Evolutionary conservation across 768 basidiomycete species (phyloP).

Genomic region (Polyporus arcularius): DNA sequence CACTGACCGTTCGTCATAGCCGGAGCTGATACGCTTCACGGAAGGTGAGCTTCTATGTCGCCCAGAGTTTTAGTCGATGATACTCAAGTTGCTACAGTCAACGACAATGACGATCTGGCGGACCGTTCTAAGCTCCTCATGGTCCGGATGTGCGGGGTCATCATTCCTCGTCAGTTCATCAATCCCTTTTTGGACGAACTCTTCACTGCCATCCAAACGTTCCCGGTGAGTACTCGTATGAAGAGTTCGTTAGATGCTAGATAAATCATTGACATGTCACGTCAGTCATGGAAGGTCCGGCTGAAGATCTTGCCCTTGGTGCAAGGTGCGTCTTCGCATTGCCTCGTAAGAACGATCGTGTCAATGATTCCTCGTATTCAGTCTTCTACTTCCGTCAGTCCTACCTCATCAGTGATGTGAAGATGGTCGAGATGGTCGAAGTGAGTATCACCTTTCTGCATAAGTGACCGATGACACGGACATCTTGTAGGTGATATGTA

Average conservation of each 20-base stretch:
- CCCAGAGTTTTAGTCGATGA: neutral
- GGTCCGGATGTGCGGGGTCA: conserved; percentile 84
- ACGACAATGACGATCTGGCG: conserved; percentile 73
- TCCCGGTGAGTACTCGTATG: conserved; percentile 54
- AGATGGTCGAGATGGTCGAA: conserved; percentile 80
- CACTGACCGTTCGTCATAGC: conserved; percentile 39
- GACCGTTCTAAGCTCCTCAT: conserved; percentile 67
- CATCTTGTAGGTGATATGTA: conserved; percentile 61
- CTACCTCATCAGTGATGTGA: conserved; percentile 74
- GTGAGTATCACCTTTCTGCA: conserved; percentile 36
- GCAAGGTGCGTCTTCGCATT: conserved; percentile 48
- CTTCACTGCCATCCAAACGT: conserved; percentile 74
- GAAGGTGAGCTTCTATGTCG: conserved; percentile 48
- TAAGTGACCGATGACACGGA: neutral
- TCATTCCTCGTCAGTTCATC: conserved; percentile 70
- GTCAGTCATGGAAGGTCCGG: conserved; percentile 84
- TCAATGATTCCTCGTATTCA: conserved; percentile 25
- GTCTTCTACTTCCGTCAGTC: conserved; percentile 90
- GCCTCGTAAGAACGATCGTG: neutral
- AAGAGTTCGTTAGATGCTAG: neutral
- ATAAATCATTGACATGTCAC: conserved; percentile 1
- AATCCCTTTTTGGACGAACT: conserved; percentile 69
- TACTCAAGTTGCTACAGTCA: conserved; percentile 42
- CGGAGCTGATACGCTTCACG: conserved; percentile 74
- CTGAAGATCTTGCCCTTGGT: conserved; percentile 84